Base-by-base conservation (phyloP, 2,329 filamentous ascomycete genomes). In the Pseudogymnoascus sp. region DNA sequence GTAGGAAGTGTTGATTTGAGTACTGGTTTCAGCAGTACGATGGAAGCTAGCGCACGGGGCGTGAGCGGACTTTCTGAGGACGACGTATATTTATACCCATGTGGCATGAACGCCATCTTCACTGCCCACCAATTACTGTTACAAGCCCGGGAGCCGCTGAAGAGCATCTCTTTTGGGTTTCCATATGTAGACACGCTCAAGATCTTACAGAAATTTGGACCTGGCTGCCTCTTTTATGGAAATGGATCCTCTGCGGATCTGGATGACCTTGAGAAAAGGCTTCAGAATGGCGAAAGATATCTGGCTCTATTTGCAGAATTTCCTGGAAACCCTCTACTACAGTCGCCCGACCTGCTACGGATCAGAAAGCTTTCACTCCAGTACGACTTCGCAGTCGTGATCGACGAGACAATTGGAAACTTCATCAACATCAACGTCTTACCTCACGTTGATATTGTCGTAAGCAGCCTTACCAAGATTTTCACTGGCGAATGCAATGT, bases 401-500 rank as follows among this genome's bases (percentile, higher is more conserved):
- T 99, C 2, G 94, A 99, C 74, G 94, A 99, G 75, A 97, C 94
- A 0, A 91, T 99, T 64, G 93, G 93, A 68, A 99, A 94, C 63
- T 96, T 97, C 73, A 86, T 95, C 72, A 99, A 99, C 73, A 87
- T 97, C 69, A 91, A 97, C 72, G 91, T 99, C 3, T 82, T 99
- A 4, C 91, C 89, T 2, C 89, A 88, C 71, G 90, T 91, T 64
- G 94, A 99, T 74, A 81, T 97, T 14, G 90, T 97, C 4, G 93
- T 96, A 63, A 96, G 91, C 78, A 96, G 91, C 72, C 80, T 99
- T 64, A 97, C 94, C 59, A 99, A 99, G 75, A 89, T 97, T 61
- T 99, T 99, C 77, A 96, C 91, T 62, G 94, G 94, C 60, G 94
- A 97, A 75, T 94, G 91, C 74, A 97, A 99, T 74, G 94, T 99